Evolutionary conservation across 1,284 basidiomycete species (phyloP).

Genomic region (Cutaneotrichosporon dermatis): DNA sequence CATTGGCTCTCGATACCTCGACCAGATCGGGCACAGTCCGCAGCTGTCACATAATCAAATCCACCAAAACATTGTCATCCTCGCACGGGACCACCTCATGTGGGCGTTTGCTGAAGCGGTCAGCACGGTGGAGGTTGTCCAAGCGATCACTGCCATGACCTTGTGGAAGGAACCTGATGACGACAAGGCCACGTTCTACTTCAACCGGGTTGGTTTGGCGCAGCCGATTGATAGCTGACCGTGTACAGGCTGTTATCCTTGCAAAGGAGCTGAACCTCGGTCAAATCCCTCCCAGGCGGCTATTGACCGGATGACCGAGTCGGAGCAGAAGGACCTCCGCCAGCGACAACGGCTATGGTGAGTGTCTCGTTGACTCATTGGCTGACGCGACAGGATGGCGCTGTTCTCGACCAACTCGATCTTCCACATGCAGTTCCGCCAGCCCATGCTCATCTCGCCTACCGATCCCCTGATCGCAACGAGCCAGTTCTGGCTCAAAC

Average conservation of each 20-base stretch:
- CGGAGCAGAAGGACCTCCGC: conserved; percentile 24
- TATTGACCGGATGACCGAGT: conserved; percentile 19
- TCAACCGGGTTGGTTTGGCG: conserved; percentile 27
- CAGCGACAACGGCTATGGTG: conserved; percentile 33
- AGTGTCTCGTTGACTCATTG: neutral
- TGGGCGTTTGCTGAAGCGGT: conserved; percentile 35
- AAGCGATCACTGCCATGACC: conserved; percentile 29
- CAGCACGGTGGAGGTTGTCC: conserved; percentile 28
- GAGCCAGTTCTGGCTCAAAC: conserved; percentile 25
- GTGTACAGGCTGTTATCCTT: conserved; percentile 28
- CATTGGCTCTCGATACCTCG: conserved; percentile 32
- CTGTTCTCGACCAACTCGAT: conserved; percentile 39
- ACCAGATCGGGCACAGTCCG: conserved; percentile 12
- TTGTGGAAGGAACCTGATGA: conserved; percentile 41
- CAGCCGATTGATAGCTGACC: neutral
- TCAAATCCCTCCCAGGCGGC: conserved; percentile 17
- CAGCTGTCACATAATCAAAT: conserved; percentile 26
- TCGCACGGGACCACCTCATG: conserved; percentile 34
- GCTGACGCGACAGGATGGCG: conserved; percentile 24
- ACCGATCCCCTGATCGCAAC: conserved; percentile 33
- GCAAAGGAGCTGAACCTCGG: conserved; percentile 36
- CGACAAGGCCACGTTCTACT: conserved; percentile 37
- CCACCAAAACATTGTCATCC: conserved; percentile 33
- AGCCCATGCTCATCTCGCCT: conserved; percentile 35
- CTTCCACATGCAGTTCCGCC: conserved; percentile 41